These are phyloP conservation scores for Globisporangium canariense DNA, from an alignment of 352 stramenopile genomes.

Conservation along the genomic window DNA sequence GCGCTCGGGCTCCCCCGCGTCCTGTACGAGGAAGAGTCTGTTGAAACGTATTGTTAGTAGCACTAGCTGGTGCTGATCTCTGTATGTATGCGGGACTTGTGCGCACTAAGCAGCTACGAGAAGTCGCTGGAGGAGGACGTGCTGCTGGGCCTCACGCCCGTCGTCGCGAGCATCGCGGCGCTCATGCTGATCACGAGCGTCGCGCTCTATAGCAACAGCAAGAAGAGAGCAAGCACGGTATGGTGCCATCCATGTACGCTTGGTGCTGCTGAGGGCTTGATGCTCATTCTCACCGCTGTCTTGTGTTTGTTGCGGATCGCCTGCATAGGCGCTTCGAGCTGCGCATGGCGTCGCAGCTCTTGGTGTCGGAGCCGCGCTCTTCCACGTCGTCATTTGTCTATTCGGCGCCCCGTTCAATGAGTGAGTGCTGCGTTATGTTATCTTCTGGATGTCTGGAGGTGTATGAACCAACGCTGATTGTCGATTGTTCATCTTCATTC, in stretches of 20 bases:
- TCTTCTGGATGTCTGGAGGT: not conserved
- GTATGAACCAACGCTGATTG: not conserved
- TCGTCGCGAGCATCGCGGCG: conserved; percentile 28
- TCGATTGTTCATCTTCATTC: conserved; percentile 4
- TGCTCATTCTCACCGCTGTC: not conserved
- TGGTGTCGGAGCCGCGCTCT: conserved; percentile 31
- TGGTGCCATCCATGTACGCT: no score
- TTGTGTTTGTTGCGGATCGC: not conserved
- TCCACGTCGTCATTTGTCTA: conserved; percentile 62
- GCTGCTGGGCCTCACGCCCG: conserved; percentile 33
- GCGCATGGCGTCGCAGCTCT: conserved; percentile 29
- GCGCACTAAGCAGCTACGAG: conserved; percentile 21
- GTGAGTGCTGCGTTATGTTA: conserved; percentile 24
- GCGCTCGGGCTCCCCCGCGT: conserved; percentile 23
- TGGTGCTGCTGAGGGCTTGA: no score
- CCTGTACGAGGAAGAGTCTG: conserved; percentile 20
- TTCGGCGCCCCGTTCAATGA: conserved; percentile 70
- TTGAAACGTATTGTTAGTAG: not conserved
- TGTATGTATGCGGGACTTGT: not conserved
- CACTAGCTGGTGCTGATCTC: not conserved
- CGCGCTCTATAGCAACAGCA: conserved; percentile 19
- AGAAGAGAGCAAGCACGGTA: not conserved
- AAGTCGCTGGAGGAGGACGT: conserved; percentile 49
- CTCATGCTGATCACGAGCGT: conserved; percentile 30
- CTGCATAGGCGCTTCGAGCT: conserved; percentile 10